Evolutionary conservation across 148 eudicot species (phyloP), one percentile per base, ranked within the genome.

Genomic region (Spergularia bocconei): DNA sequence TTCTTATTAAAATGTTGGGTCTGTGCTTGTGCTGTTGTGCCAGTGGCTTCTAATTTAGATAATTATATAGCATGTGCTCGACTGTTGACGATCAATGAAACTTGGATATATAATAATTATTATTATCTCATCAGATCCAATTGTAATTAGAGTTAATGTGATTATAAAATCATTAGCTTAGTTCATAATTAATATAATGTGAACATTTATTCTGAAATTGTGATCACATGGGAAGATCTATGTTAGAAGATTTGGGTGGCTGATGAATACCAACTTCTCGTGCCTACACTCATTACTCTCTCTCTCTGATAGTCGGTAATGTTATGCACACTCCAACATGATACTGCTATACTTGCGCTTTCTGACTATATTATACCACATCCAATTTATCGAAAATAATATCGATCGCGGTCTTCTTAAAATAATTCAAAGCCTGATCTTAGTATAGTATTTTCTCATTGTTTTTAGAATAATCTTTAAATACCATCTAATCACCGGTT

Each of bases 221-320:
- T 64, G 21, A 39, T 65, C 81, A 78, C 81, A 78, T 78, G 77
- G 60, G 57, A 76, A 69, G 79, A 77, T 69, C 68, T 69, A 57
- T 21, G 44, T 44, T 36, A 36, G 55, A 20, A 62, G 71, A 75
- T 66, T 75, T 66, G 71, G 76, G 71, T 54, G 64, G 71, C 78
- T 66, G 10, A 44, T 55, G 17, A 55, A 41, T 67, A 58, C 7
- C 15, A 55, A 56, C 59, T 53, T 38, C 39, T 58, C 13, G 15
- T 7, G 21, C 20, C 62, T 58, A 2, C 62, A n/a, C 11, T 29
- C 36, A 29, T 29, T 29, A 29, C 36, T 29, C 25, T 23, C 19
- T 53, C 56, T 53, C 13, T 55, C n/a, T 55, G 48, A 44, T 6
- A 44, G 48, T 44, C 48, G 48, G 48, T 9, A 6, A 44, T 44